These are phyloP conservation scores for Colletotrichum sp. DNA, from an alignment of 2,329 filamentous ascomycete species.

Conservation along the genomic window DNA sequence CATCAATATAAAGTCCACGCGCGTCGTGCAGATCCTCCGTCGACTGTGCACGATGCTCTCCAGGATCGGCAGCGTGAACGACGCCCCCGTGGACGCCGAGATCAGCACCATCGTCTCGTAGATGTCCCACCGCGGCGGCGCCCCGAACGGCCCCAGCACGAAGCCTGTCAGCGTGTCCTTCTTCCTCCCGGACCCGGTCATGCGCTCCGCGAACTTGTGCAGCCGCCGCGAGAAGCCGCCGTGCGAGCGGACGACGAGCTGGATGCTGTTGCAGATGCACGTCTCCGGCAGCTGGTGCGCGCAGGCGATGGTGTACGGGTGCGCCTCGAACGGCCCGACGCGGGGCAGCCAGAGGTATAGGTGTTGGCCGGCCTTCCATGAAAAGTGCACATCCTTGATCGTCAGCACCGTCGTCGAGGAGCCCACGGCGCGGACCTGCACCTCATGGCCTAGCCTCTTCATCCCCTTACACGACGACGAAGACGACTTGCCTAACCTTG, in stretches of 20 bases:
- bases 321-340: conserved; percentile 59
- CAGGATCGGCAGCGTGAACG: conserved; percentile 64
- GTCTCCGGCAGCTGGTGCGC: conserved; percentile 54
- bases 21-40: conserved; percentile 50
- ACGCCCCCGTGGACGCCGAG: conserved; percentile 67
- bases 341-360: conserved; percentile 65
- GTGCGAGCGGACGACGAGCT: conserved; percentile 62
- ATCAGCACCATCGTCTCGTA: conserved; percentile 66
- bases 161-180: conserved; percentile 46
- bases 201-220: conserved; percentile 39
- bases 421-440: conserved; percentile 53
- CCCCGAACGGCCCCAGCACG: conserved; percentile 61
- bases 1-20: conserved; percentile 59
- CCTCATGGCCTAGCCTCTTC: conserved; percentile 56
- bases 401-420: conserved; percentile 61
- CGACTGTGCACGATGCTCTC: conserved; percentile 54
- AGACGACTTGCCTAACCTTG: conserved; percentile 40
- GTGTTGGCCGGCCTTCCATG: conserved; percentile 65
- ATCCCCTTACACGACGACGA: conserved; percentile 50
- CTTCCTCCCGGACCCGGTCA: conserved; percentile 3
- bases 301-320: conserved; percentile 68
- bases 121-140: conserved; percentile 59
- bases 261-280: conserved; percentile 64
- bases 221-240: conserved; percentile 62
- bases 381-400: conserved; percentile 64